A percentile compares a stretch with the other conserved stretches of the same genome.
These are phyloP conservation scores for Favolaschia claudopus DNA, from an alignment of 768 basidiomycete genomes.

Conservation along the genomic window DNA sequence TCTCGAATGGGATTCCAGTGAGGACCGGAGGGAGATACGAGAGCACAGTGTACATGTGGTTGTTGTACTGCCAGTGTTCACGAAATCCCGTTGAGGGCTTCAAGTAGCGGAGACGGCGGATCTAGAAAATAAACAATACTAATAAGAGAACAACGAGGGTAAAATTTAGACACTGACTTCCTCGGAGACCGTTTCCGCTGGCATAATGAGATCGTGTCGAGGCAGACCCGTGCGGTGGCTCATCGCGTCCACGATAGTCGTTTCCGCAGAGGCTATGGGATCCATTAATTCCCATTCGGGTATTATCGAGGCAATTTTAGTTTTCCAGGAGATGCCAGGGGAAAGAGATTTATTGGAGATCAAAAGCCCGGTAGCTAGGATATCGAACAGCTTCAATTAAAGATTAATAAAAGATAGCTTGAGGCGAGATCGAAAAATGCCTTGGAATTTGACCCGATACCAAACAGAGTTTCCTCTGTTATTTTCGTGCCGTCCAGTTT, in stretches of 20 bases:
- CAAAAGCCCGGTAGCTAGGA: constrained; percentile 26
- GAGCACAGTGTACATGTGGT: constrained; percentile 35
- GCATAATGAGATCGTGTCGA: constrained; percentile 30
- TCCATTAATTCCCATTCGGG: constrained; percentile 32
- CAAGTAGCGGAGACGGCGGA: constrained; percentile 26
- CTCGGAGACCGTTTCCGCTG: constrained; percentile 7
- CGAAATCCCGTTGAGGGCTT: constrained; percentile 36
- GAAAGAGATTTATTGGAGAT: constrained; percentile 25
- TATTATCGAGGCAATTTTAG: constrained; percentile 27
- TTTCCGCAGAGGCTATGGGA: constrained; percentile 23
- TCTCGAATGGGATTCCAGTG: constrained; percentile 19
- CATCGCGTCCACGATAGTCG: constrained; percentile 35
- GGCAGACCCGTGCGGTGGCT: constrained; percentile 39
- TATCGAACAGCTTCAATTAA: constrained; percentile 21
- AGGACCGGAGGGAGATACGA: constrained; percentile 32
- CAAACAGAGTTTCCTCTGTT: constrained; percentile 22
- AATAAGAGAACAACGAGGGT: constrained; percentile 7
- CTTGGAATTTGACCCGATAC: constrained; percentile 31
- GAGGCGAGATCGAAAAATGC: background rate
- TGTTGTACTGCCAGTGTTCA: constrained; percentile 35
- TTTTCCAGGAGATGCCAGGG: constrained; percentile 23
- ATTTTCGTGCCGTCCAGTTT: constrained; percentile 24
- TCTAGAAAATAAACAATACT: constrained; percentile 16
- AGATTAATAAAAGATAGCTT: background rate
- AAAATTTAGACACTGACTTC: constrained; percentile 20